Base-by-base conservation (phyloP, 1,284 basidiomycete genomes). In the Sporisorium reilianum region DNA sequence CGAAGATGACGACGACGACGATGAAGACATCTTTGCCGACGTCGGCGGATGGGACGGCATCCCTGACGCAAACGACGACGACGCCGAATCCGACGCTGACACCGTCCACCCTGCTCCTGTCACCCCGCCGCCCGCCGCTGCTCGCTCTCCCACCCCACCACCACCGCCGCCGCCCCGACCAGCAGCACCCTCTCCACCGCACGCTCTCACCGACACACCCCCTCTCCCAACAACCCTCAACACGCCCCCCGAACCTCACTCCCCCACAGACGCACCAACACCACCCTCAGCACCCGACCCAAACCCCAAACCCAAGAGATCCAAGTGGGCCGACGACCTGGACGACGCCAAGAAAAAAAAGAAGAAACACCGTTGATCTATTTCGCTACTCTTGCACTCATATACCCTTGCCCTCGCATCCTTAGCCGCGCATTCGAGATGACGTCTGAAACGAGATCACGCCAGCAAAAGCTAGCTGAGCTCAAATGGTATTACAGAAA, bases 21-120 rank as follows among this genome's bases (percentile, higher is more conserved):
- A 87, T 28, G 87, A 87, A n/a, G 87, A 88, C 64, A 96, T 96
- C 59, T 97, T 97, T 84, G 92, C 90, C 1, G 94, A 88, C 54
- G 93, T 89, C 1, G 93, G 91, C 9, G 92, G 93, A 44, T 97
- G 96, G 84, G 87, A 90, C 55, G 93, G 91, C 50, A 81, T 89
- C 8, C 64, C 58, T 3, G 78, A 73, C 14, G 16, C 22, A 0
- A 77, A 72, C 2, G 77, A 67, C 11, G 75, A 74, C n/a, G 81
- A 79, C 14, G 80, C 78, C 11, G 75, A 75, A 16, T 66, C 75
- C 2, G 80, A 81, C n/a, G 69, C 80, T 8, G 65, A 54, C 22
- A 38, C 56, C 18, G n/a, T 9, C 23, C 9, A 30, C 20, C 36
- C 40, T 28, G n/a, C 23, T 14, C 10, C 44, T 1, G 12, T n/a